Evolutionary conservation across 2,329 filamentous ascomycete genomes (phyloP).

Genomic region (Cladosporium oxysporum): DNA sequence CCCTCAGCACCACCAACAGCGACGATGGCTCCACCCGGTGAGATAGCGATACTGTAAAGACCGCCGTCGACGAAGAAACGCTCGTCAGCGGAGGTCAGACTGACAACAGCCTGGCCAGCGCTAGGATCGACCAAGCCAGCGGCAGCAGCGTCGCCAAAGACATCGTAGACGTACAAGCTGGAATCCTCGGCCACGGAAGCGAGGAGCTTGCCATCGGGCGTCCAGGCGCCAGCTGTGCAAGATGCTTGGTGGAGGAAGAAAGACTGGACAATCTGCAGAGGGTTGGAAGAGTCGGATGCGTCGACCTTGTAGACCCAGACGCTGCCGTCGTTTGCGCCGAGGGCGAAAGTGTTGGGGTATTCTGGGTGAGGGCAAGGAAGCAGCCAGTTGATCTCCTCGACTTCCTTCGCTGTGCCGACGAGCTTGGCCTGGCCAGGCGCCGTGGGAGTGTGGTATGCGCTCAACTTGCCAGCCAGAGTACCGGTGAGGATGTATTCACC

Average conservation of each 20-base stretch:
- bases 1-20: constrained; percentile 88
- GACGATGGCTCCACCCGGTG: constrained; percentile 75
- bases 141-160: constrained; percentile 75
- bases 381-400: constrained; percentile 94
- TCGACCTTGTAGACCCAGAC: constrained; percentile 96
- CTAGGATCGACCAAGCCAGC: constrained; percentile 57
- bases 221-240: constrained; percentile 90
- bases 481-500: constrained; percentile 86
- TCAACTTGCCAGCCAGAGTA: constrained; percentile 81
- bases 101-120: constrained; percentile 66
- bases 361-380: constrained; percentile 68
- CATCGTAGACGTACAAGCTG: constrained; percentile 89
- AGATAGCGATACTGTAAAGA: constrained; percentile 81
- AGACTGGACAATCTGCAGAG: constrained; percentile 81
- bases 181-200: constrained; percentile 88
- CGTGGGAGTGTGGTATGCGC: constrained; percentile 49
- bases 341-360: constrained; percentile 77
- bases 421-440: constrained; percentile 48
- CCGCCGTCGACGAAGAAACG: constrained; percentile 91
- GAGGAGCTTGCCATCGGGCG: constrained; percentile 79
- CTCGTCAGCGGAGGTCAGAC: constrained; percentile 77
- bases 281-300: constrained; percentile 57
- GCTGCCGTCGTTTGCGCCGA: constrained; percentile 86
- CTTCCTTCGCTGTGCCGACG: constrained; percentile 79
- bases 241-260: constrained; percentile 87